A percentile compares a stretch with the other conserved stretches of the same genome.
phyloP scores from a whole-genome alignment of 805 yeast genomes.

The Cyberlindnera suaveolens region DNA sequence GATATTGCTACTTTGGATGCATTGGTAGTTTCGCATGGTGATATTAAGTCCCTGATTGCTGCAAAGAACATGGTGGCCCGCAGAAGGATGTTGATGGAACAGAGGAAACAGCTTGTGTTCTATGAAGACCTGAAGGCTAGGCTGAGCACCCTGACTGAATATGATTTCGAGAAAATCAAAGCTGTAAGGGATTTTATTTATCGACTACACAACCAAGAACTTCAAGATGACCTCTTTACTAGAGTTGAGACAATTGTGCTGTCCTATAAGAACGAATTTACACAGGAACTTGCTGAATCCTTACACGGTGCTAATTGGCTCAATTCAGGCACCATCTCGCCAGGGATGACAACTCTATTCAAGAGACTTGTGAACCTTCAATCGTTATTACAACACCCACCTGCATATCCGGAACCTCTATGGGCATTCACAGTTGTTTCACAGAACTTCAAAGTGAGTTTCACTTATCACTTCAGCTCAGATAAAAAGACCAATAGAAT shows the following conservation, averaged over 20 bases:
- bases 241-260: constrained; percentile 7
- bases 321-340: constrained; percentile 3
- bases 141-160: constrained; percentile 6
- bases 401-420: constrained; percentile 33
- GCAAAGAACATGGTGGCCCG: constrained; percentile 12
- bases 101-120: constrained; percentile 2
- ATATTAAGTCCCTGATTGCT: constrained; percentile 11
- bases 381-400: constrained; percentile 5
- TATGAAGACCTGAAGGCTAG: constrained; percentile 6
- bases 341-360: constrained; percentile 3
- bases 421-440: constrained; percentile 47
- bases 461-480: constrained; percentile 48
- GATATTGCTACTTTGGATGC: constrained; percentile 18
- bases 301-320: constrained; percentile 15
- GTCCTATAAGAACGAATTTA: constrained; percentile 9
- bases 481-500: constrained; percentile 38
- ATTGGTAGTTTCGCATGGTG: constrained; percentile 17
- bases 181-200: constrained; percentile 4
- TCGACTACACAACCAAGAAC: background rate
- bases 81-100: constrained; percentile 1
- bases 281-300: constrained; percentile 4
- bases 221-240: background rate
- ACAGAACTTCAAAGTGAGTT: constrained; percentile 40
- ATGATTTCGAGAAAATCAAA: constrained; percentile 10
- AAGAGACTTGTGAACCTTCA: constrained; percentile 13